Evolutionary conservation across 2,329 filamentous ascomycete species (phyloP), one percentile per base, ranked within the genome.

Genomic region (Immersiporthe knoxdaviesiana): DNA sequence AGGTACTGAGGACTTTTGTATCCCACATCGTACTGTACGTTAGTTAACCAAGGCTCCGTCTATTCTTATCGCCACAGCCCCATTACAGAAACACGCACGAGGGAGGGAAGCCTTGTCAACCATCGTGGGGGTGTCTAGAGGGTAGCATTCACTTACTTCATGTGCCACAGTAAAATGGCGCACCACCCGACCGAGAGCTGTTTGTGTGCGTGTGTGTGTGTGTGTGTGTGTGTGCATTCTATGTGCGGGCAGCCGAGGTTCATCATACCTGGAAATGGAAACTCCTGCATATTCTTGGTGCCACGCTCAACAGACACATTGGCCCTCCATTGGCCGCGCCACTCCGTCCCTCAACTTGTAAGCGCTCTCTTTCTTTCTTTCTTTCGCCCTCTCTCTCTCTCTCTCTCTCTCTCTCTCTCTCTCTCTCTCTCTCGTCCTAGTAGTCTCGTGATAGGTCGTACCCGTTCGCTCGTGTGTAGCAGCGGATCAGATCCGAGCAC

Each of bases 81-180:
- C 62, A 52, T 50, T 30, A 24, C 41, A 37, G 11, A n/a, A n/a
- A 16, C 3, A 47, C 44, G 30, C 30, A 16, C 35, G 24, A 24
- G 7, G 14, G 6, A 4, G 24, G 39, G 16, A 50, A 50, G 62
- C 62, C 62, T 63, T 21, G 62, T 54, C 44, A 52, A 30, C 18
- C 6, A 16, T 12, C 41, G 63, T 56, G 63, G 21, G 63, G 47
- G 50, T 7, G 8, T 5, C 5, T n/a, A 37, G 32, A 39, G 16
- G 32, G 47, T 56, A 37, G 18, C 63, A 65, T 56, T n/a, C 44
- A 47, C 32, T 24, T 24, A 10, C 50, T 52, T 41, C 47, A 52
- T 56, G 47, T 56, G 47, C 50, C 47, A 54, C 50, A 3, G 35
- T 27, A 54, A 64, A 65, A 65, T 65, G 63, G 63, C 63, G 63